Conservation (phyloP, 129 eudicot genomes). For the Chrysanthemum seticuspe region DNA sequence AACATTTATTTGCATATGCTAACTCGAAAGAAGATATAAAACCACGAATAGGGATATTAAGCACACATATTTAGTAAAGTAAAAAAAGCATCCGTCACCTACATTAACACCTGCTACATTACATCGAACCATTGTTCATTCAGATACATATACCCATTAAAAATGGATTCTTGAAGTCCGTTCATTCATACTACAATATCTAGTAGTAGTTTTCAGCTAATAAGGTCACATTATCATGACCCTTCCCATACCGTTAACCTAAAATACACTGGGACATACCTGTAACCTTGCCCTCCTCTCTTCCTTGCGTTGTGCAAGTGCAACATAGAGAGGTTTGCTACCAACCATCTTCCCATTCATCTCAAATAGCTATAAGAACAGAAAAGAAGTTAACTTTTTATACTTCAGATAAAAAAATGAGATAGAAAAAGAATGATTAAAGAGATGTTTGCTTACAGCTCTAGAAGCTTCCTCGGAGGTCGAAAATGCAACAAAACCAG, state of each 20-base stretch:
- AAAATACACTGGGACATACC: slow-evolving; percentile 38
- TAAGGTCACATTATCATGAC: not conserved
- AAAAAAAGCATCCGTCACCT: too few species aligned
- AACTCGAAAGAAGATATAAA: not conserved
- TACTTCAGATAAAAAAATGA: not conserved
- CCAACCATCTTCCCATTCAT: slow-evolving; percentile 81
- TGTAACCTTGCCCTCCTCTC: slow-evolving; percentile 82
- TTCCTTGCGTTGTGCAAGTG: slow-evolving; percentile 78
- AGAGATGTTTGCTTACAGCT: slow-evolving; percentile 56
- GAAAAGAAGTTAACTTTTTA: not conserved
- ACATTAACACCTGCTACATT: too few species aligned
- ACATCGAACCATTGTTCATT: too few species aligned
- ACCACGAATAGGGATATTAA: too few species aligned
- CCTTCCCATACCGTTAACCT: not conserved
- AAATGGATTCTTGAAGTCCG: too few species aligned
- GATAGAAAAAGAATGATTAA: not conserved
- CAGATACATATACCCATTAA: too few species aligned
- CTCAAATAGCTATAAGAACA: slow-evolving; percentile 53
- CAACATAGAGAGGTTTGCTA: slow-evolving; percentile 83
- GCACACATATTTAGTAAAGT: too few species aligned
- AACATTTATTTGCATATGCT: not conserved
- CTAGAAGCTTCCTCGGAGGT: slow-evolving; percentile 74
- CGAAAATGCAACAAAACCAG: slow-evolving; percentile 87
- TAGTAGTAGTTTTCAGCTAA: not conserved
- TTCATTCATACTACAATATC: too few species aligned